A percentile compares a stretch with the other conserved stretches of the same genome.
phyloP scores from a whole-genome alignment of 2,329 filamentous ascomycete genomes.

The Alternaria ventricosa region DNA sequence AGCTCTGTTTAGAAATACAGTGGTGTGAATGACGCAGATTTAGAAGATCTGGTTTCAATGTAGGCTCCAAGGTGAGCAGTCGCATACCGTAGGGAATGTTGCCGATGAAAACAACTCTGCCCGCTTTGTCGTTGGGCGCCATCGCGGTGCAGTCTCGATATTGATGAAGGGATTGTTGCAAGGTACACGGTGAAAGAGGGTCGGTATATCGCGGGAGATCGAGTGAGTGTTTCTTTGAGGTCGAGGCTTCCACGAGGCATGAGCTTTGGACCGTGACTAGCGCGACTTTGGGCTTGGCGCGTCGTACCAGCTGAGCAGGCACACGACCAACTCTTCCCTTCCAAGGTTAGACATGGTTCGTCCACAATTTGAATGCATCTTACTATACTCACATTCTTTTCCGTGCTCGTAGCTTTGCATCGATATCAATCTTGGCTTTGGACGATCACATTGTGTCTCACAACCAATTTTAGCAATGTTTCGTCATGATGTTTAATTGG shows the following conservation, averaged over 20 bases:
- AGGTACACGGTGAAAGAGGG: background rate
- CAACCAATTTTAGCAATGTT: background rate
- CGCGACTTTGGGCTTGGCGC: slow-evolving; percentile 12
- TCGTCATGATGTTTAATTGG: background rate
- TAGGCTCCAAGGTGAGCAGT: background rate
- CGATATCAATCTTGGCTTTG: background rate
- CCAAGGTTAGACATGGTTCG: background rate
- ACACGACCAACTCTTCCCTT: background rate
- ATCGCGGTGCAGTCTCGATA: slow-evolving; percentile 19
- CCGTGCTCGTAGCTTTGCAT: background rate
- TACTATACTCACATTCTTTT: background rate
- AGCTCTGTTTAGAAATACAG: slow-evolving; percentile 5
- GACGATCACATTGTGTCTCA: background rate
- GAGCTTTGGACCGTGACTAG: slow-evolving; percentile 4
- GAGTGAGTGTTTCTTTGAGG: slow-evolving; percentile 8
- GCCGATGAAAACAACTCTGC: slow-evolving; percentile 82
- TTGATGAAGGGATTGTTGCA: background rate
- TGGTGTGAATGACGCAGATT: background rate
- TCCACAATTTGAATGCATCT: background rate
- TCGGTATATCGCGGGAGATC: background rate
- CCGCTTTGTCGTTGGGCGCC: slow-evolving; percentile 67
- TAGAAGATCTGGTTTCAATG: background rate
- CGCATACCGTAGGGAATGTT: slow-evolving; percentile 82
- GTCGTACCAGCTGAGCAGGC: background rate
- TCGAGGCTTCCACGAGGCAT: background rate